These are phyloP conservation scores for Lasiosphaeria ovina DNA, from an alignment of 495 filamentous ascomycete species.

Conservation along the genomic window DNA sequence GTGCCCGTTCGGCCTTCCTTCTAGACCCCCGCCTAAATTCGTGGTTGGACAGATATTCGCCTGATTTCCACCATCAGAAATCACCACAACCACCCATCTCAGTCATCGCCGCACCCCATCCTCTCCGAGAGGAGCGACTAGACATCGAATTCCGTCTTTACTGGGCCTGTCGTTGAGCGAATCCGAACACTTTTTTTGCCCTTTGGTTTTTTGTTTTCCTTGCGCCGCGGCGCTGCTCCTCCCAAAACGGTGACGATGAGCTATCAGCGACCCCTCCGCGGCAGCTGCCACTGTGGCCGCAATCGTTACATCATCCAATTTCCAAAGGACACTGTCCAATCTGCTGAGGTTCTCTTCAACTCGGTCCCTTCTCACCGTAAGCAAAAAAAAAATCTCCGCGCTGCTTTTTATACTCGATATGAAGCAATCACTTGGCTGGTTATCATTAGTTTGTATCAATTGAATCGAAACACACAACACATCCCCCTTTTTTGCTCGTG, in stretches of 20 bases:
- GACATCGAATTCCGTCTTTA: too few relatives aligned
- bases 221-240: too few relatives aligned
- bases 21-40: too few relatives aligned
- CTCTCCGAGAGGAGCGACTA: too few relatives aligned
- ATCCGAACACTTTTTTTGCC: neutral
- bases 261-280: constrained; percentile 55
- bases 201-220: neutral
- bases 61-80: too few relatives aligned
- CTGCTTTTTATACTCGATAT: too few relatives aligned
- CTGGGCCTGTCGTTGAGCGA: neutral
- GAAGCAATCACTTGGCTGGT: too few relatives aligned
- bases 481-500: constrained; percentile 5
- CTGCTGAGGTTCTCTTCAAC: constrained; percentile 70
- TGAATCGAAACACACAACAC: neutral
- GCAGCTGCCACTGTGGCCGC: constrained; percentile 80
- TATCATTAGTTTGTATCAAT: constrained; percentile 3
- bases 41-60: too few relatives aligned
- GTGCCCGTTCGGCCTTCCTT: too few relatives aligned
- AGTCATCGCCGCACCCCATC: too few relatives aligned
- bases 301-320: constrained; percentile 75
- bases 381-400: constrained; percentile 22
- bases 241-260: constrained; percentile 35
- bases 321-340: constrained; percentile 52
- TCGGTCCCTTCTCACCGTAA: constrained; percentile 62
- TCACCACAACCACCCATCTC: too few relatives aligned